Base-by-base conservation (phyloP, 1,139 yeast genomes). In the Saccharomycopsis crataegensis region DNA sequence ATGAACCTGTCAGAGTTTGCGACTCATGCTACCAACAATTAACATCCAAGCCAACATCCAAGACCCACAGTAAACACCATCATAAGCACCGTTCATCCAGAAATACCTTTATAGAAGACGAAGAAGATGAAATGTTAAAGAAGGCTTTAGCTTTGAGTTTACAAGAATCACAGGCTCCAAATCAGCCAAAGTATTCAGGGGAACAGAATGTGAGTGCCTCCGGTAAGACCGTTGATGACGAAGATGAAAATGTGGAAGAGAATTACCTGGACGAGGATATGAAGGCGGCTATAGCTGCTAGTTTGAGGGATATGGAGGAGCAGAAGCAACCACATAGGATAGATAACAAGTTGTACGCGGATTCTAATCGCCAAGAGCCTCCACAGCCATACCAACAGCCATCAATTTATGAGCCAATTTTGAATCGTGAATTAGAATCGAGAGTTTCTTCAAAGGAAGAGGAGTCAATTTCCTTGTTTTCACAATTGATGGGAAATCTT, bases 251-350 rank as follows among this genome's bases (percentile, higher is more conserved):
- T 1, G 94, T 84, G 8, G 88, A 86, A 36, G 77, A 67, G 2
- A 87, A 82, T 1, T 94, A 85, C 8, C 88, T 86, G 36, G 98
- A 93, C 61, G 94, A 85, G 40, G 96, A 89, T 46, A 78, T 93
- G 82, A 86, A 83, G 65, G 96, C 94, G 1, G 99, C 98, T 0
- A 90, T 93, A 58, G 96, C 87, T n/a, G 97, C 96, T 1, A 87
- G 96, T 68, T 74, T 93, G 59, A 75, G 77, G 56, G 96, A 89
- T 58, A 77, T 85, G 66, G 79, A 84, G 60, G 70, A 65, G 63
- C 75, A 65, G 62, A 65, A 66, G 48, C 58, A 59, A 48, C n/a
- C 28, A 9, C 3, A 11, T 45, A 38, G 8, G 9, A 43, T 12
- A 11, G 28, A 22, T 22, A 32, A 31, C 17, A 9, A 47, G 31